A percentile compares a stretch with the other conserved stretches of the same genome.
Conservation (phyloP, 129 eudicot genomes). For the Cynara cardunculus region DNA sequence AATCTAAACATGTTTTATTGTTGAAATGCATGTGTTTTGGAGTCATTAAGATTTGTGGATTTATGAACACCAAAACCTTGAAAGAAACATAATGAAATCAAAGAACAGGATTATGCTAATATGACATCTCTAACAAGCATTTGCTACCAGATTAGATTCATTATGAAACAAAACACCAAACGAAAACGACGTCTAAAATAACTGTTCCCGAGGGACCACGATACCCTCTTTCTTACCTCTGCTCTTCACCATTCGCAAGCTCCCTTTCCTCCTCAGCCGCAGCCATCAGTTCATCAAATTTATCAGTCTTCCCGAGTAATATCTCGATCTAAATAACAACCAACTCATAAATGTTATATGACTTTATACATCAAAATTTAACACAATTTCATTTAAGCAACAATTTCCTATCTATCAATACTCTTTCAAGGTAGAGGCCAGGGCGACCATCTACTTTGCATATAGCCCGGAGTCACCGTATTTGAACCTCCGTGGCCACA, state of each 20-base stretch:
- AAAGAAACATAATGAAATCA: not conserved
- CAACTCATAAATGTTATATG: not conserved
- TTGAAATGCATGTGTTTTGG: no score
- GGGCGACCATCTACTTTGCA: no score
- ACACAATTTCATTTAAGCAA: not conserved
- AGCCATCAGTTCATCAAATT: conserved; percentile 74
- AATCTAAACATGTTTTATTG: no score
- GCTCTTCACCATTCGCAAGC: conserved; percentile 44
- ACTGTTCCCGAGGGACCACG: not conserved
- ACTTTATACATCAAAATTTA: not conserved
- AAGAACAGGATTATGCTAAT: conserved; percentile 1
- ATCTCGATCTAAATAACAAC: conserved; percentile 56
- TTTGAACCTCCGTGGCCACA: no score
- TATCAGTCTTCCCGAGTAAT: conserved; percentile 61
- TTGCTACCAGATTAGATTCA: not conserved
- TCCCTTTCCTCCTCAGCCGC: conserved; percentile 76
- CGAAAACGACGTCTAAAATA: not conserved
- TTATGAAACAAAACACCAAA: conserved; percentile 21
- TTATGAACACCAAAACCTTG: not conserved
- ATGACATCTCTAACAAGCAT: conserved; percentile 21
- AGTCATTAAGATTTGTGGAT: no score
- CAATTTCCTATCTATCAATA: not conserved
- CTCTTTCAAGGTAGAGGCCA: no score
- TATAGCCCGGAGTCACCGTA: no score
- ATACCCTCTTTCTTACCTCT: conserved; percentile 19